Evolutionary conservation across 768 basidiomycete species (phyloP).

Genomic region (Cyclocybe aegerita): DNA sequence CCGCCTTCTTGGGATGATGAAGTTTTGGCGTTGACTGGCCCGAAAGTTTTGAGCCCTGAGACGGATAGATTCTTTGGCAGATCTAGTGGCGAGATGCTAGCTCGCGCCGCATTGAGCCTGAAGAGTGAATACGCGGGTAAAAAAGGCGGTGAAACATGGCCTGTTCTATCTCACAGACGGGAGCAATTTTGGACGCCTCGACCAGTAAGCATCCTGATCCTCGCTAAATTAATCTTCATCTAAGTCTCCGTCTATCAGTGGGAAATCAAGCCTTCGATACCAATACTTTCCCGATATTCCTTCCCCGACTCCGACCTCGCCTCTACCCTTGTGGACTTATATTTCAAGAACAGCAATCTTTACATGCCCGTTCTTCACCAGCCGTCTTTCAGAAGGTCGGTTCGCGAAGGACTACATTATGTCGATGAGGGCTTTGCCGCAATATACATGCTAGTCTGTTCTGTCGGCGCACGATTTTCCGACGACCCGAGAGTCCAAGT

Average conservation of each 20-base stretch:
- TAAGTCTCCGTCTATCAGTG: conserved; percentile 31
- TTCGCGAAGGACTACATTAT: conserved; percentile 46
- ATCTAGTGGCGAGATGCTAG: not conserved
- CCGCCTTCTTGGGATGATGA: too few relatives aligned
- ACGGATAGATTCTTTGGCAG: too few relatives aligned
- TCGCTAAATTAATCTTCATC: not conserved
- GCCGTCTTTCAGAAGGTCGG: conserved; percentile 54
- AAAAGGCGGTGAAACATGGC: not conserved
- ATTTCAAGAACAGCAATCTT: conserved; percentile 56
- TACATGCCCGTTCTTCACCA: conserved; percentile 68
- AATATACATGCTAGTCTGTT: conserved; percentile 66
- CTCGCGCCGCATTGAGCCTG: not conserved
- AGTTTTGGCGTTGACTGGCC: too few relatives aligned
- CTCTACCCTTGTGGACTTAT: conserved; percentile 50
- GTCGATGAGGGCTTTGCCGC: conserved; percentile 50
- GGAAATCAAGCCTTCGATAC: conserved; percentile 3
- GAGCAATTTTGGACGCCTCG: not conserved
- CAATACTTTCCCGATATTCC: conserved; percentile 20
- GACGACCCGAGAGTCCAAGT: conserved; percentile 54
- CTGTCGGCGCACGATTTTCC: conserved; percentile 57
- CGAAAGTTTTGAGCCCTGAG: too few relatives aligned
- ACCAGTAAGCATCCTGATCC: not conserved
- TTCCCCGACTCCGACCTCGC: conserved; percentile 55
- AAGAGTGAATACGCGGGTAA: not conserved
- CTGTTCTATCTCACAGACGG: not conserved